These are phyloP conservation scores for Betula pendula DNA, from an alignment of 306 rosid genomes.

Conservation along the genomic window DNA sequence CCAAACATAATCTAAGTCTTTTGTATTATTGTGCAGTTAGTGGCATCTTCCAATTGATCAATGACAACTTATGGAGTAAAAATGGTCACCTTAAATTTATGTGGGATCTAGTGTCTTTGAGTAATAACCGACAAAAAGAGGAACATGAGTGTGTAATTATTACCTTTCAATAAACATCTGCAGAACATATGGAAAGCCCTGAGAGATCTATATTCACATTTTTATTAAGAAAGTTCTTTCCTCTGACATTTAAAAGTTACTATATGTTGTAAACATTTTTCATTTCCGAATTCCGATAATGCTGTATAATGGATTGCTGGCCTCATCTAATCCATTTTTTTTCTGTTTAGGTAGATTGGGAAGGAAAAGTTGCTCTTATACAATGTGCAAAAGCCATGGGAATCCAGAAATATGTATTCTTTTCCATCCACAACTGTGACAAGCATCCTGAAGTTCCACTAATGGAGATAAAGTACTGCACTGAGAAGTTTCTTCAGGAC, in stretches of 20 bases:
- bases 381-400: constrained; percentile 99
- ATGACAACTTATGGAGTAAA: not conserved
- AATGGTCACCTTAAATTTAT: too few species aligned
- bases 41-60: not conserved
- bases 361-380: constrained; percentile 95
- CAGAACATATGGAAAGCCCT: not conserved
- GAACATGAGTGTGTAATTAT: too few species aligned
- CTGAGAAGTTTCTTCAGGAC: constrained; percentile 80
- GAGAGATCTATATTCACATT: not conserved
- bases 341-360: constrained; percentile 91
- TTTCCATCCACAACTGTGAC: constrained; percentile 94
- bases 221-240: not conserved
- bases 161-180: not conserved
- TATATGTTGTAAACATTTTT: not conserved
- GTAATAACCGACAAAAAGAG: too few species aligned
- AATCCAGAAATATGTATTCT: constrained; percentile 86
- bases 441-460: constrained; percentile 98
- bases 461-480: constrained; percentile 93
- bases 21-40: not conserved
- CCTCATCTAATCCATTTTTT: constrained; percentile 31
- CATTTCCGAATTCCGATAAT: not conserved
- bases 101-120: too few species aligned
- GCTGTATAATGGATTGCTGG: constrained; percentile 5
- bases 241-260: not conserved
- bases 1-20: too few species aligned